phyloP scores from a whole-genome alignment of 768 basidiomycete species.

The Termitomyces sp. region DNA sequence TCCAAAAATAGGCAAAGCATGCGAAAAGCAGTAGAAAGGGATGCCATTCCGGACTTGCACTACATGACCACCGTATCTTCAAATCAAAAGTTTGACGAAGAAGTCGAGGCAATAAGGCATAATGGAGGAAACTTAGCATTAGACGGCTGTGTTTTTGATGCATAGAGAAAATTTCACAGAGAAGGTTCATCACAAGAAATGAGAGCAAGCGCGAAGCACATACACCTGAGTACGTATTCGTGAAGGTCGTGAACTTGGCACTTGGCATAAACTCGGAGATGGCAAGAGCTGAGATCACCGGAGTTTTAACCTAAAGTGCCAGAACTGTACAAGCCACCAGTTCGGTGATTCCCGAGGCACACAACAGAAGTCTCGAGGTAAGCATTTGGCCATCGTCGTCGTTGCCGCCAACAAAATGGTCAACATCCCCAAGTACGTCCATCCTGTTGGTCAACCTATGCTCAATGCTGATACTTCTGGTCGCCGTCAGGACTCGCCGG shows the following conservation, averaged over 20 bases:
- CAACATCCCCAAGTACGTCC: constrained; percentile 89
- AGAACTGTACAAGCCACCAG: constrained; percentile 36
- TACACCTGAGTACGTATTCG: no score
- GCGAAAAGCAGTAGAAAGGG: no score
- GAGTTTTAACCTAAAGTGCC: constrained; percentile 28
- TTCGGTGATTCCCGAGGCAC: constrained; percentile 35
- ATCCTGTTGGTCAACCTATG: background rate
- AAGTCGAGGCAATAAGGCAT: background rate
- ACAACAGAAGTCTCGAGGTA: constrained; percentile 31
- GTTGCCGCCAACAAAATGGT: constrained; percentile 69
- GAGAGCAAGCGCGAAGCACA: background rate
- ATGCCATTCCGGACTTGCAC: no score
- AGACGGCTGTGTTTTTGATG: no score
- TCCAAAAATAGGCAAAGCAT: background rate
- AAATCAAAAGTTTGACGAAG: background rate
- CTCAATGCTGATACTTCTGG: constrained; percentile 14
- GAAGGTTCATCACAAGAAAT: no score
- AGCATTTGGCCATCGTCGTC: constrained; percentile 36
- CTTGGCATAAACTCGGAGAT: no score
- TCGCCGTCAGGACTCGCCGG: constrained; percentile 72
- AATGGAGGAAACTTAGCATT: background rate
- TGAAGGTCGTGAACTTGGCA: background rate
- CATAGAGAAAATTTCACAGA: no score
- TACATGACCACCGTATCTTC: no score
- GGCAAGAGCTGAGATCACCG: constrained; percentile 4